Evolutionary conservation across 257 asterid species (phyloP), one percentile per base, ranked within the genome.

Genomic region (Solanum lycopersicoides): DNA sequence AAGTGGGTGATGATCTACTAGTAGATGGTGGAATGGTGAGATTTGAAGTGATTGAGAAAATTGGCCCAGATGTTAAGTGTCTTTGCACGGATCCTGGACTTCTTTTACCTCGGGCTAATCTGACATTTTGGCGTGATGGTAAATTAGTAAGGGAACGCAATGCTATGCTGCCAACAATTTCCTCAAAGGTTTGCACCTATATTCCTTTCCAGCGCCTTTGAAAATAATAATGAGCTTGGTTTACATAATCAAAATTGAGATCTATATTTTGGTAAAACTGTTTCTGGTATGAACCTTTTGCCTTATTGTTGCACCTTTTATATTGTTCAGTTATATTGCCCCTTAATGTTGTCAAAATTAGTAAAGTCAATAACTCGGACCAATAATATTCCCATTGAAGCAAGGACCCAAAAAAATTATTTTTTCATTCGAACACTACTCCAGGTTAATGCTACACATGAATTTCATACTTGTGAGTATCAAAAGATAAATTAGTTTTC

Each of bases 21-120:
- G 97, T 97, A 66, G 99, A 97, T 90, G 99, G 99, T 92, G 99
- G 99, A 87, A 97, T 97, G 99, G 99, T 96, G 89, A 94, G 99
- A 90, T 97, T 96, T 94, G 99, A 97, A 87, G 99, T 97, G 91
- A 92, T 94, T 65, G 99, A 96, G 91, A 97, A 93, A 92, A 92
- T 96, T 86, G 99, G 99, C 90, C 99, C 99, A 45, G 99, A 97
- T 93, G 99, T 97, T 42, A 95, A 93, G 90, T 97, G 99, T 91
- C 91, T 85, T 59, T 97, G 99, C 88, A 96, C 99, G 9, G 99
- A 97, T 92, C 97, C 98, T 66, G 99, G 99, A 32, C 99, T 96
- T 89, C 87, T 97, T 28, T 88, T 97, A 84, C 99, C 99, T 56
- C 93, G 99, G 88, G 99, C 99, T 88, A 97, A 97, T 87, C 94